Evolutionary conservation across 1,284 basidiomycete species (phyloP).

Genomic region (Sporisorium reilianum): DNA sequence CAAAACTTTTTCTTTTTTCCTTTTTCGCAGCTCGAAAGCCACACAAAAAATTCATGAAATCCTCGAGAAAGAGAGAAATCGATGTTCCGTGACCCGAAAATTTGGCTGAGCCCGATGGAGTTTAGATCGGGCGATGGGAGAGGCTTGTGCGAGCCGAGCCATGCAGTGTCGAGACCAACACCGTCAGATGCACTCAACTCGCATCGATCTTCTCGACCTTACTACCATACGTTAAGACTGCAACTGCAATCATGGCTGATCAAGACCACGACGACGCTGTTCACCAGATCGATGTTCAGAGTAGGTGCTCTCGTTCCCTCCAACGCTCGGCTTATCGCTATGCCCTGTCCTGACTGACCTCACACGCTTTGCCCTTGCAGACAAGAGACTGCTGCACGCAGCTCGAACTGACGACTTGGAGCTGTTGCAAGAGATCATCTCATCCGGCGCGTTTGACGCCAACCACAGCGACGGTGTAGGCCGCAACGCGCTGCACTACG

Average conservation of each 20-base stretch:
- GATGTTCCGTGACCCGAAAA: conserved; percentile 5
- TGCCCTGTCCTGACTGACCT: neutral
- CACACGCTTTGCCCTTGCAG: conserved; percentile 14
- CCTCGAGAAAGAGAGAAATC: neutral
- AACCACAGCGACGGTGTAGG: conserved; percentile 63
- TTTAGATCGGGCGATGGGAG: neutral
- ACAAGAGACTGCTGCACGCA: conserved; percentile 60
- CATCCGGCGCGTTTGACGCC: conserved; percentile 55
- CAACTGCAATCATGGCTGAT: conserved; percentile 31
- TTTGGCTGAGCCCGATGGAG: neutral
- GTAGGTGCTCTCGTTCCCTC: conserved; percentile 15
- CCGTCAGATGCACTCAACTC: neutral
- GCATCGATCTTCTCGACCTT: conserved; percentile 10
- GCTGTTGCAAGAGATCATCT: conserved; percentile 55
- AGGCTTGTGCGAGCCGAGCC: conserved; percentile 13
- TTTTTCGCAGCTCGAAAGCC: neutral
- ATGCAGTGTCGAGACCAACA: conserved; percentile 16
- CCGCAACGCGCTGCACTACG: conserved; percentile 66
- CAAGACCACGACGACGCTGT: conserved; percentile 39
- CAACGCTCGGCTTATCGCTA: neutral
- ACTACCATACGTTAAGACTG: neutral
- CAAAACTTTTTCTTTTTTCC: conserved; percentile 29
- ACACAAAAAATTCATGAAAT: conserved; percentile 7
- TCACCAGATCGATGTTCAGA: conserved; percentile 50
- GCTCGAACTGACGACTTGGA: conserved; percentile 61